Evolutionary conservation across 345 rosid genomes (phyloP).

Genomic region (Moricandia arvensis): DNA sequence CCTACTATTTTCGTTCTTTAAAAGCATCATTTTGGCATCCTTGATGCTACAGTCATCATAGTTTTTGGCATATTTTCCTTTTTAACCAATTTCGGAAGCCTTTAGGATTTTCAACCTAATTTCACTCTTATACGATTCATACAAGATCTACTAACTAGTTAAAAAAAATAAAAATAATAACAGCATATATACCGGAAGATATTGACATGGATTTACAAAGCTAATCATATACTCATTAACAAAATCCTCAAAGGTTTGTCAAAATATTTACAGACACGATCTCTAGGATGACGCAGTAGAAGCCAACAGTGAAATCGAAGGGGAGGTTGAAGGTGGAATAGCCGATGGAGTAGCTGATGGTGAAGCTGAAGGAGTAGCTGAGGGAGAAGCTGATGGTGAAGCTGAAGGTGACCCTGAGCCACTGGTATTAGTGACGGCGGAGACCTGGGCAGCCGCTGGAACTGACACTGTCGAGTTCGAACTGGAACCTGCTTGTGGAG

Average conservation of each 20-base stretch:
- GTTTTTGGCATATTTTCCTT: no score
- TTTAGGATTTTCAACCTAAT: no score
- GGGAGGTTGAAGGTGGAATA: neutral
- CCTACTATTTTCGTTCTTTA: no score
- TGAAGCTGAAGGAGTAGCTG: neutral
- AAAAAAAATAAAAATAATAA: no score
- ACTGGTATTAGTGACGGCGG: neutral
- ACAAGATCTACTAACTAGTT: no score
- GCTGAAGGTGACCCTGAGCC: neutral
- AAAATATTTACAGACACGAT: neutral
- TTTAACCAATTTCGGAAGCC: no score
- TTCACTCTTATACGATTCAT: no score
- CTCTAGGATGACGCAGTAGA: neutral
- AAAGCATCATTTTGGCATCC: no score
- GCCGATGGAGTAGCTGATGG: neutral
- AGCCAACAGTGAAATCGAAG: neutral
- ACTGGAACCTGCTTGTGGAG: no score
- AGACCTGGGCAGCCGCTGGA: neutral
- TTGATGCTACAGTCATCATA: no score
- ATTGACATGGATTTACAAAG: conserved; percentile 2
- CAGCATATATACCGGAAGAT: conserved; percentile 5
- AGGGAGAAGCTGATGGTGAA: neutral
- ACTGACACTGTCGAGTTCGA: no score
- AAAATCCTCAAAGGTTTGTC: conserved; percentile 8
- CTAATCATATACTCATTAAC: conserved; percentile 9